phyloP scores from a whole-genome alignment of 1,139 yeast species.

The Yamadazyma mexicana region DNA sequence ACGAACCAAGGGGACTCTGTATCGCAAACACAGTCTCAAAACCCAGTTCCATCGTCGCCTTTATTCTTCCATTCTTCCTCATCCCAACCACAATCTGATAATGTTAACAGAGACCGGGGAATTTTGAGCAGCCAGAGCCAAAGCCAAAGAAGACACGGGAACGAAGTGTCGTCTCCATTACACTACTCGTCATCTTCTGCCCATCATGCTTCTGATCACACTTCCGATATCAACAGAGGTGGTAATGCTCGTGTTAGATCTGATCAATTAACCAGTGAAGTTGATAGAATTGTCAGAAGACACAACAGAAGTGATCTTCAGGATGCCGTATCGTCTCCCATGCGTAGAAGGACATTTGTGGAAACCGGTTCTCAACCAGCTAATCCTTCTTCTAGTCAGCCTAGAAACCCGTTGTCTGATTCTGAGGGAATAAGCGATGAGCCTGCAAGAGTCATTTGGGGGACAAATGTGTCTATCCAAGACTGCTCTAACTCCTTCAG shows the following conservation, averaged over 20 bases:
- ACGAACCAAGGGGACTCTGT: constrained; percentile 25
- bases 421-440: constrained; percentile 47
- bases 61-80: constrained; percentile 59
- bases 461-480: constrained; percentile 91
- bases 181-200: constrained; percentile 48
- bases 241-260: constrained; percentile 23
- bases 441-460: constrained; percentile 94
- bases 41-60: constrained; percentile 62
- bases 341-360: constrained; percentile 37
- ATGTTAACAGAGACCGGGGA: constrained; percentile 4
- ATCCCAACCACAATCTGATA: constrained; percentile 46
- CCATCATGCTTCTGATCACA: constrained; percentile 36
- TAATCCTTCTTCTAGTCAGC: constrained; percentile 4
- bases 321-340: constrained; percentile 44
- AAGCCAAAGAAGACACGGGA: constrained; percentile 20
- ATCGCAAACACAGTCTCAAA: constrained; percentile 34
- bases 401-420: constrained; percentile 23
- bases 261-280: constrained; percentile 41
- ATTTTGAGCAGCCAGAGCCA: constrained; percentile 18
- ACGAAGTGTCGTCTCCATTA: constrained; percentile 43
- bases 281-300: constrained; percentile 43
- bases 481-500: constrained; percentile 81
- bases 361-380: constrained; percentile 7
- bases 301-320: constrained; percentile 45
- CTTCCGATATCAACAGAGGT: constrained; percentile 28